Percentiles rank a stretch among this genome's conserved stretches.
Evolutionary conservation across 2,329 filamentous ascomycete species (phyloP).

Genomic region (Monascus ruber): DNA sequence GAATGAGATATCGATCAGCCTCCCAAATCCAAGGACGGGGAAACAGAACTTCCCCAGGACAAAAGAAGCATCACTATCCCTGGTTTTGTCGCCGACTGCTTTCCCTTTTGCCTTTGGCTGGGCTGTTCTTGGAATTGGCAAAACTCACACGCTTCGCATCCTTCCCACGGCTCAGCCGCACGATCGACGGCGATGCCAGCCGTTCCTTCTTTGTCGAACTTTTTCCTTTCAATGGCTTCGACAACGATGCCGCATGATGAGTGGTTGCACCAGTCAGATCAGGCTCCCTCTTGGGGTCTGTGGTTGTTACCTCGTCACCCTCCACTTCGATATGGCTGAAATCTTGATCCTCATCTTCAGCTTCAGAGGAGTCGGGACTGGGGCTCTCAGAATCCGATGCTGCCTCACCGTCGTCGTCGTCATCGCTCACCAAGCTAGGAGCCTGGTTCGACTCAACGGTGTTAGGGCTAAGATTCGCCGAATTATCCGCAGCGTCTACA

Average conservation of each 20-base stretch:
- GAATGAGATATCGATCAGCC: neutral
- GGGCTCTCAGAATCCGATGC: constrained; percentile 55
- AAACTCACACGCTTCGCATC: constrained; percentile 29
- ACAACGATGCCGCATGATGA: constrained; percentile 14
- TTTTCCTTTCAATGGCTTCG: constrained; percentile 20
- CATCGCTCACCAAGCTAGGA: constrained; percentile 68
- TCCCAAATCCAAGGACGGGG: neutral
- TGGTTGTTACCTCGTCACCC: constrained; percentile 31
- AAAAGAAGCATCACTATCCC: neutral
- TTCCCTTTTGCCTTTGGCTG: constrained; percentile 17
- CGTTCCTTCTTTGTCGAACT: constrained; percentile 20
- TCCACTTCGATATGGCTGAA: constrained; percentile 36
- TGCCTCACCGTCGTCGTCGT: constrained; percentile 58
- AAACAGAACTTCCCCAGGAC: too few species aligned
- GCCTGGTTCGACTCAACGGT: constrained; percentile 63
- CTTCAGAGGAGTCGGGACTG: constrained; percentile 33
- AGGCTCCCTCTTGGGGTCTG: constrained; percentile 23
- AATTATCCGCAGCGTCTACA: constrained; percentile 34
- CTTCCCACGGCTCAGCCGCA: constrained; percentile 16
- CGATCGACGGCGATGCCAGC: constrained; percentile 15
- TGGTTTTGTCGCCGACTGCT: constrained; percentile 11
- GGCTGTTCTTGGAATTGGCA: constrained; percentile 21
- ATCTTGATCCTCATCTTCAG: constrained; percentile 43
- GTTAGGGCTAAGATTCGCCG: constrained; percentile 54
- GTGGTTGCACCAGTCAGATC: constrained; percentile 17